phyloP scores from a whole-genome alignment of 2,329 filamentous ascomycete species.

The Penicillium rolfsii region DNA sequence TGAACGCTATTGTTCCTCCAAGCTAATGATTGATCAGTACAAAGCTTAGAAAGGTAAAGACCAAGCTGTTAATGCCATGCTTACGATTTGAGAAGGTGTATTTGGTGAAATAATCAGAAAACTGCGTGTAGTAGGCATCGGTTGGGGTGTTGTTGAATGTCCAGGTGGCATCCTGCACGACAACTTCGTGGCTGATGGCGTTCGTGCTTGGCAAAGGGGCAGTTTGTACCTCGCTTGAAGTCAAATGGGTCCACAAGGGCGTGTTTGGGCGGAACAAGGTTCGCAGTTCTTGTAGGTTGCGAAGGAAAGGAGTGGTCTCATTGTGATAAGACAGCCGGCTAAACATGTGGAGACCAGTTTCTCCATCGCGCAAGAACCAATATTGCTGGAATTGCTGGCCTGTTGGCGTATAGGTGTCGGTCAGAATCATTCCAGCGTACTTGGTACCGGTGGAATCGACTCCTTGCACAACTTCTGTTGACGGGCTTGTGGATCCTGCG shows the following conservation, averaged over 20 bases:
- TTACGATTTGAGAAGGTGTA: conserved; percentile 63
- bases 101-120: conserved; percentile 67
- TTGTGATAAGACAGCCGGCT: conserved; percentile 64
- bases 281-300: conserved; percentile 64
- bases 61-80: not conserved
- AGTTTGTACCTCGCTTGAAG: conserved; percentile 60
- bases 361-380: conserved; percentile 65
- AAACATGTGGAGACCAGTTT: conserved; percentile 66
- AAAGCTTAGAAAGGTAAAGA: not conserved
- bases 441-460: conserved; percentile 54
- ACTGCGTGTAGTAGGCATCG: conserved; percentile 59
- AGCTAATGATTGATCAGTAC: conserved; percentile 10
- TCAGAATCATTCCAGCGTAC: conserved; percentile 64
- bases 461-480: conserved; percentile 57
- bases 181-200: conserved; percentile 46
- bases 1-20: conserved; percentile 64
- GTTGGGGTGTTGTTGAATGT: conserved; percentile 58
- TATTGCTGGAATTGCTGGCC: conserved; percentile 66
- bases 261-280: conserved; percentile 65
- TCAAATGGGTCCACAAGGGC: conserved; percentile 63
- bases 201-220: conserved; percentile 54
- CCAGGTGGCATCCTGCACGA: conserved; percentile 68
- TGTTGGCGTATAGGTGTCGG: conserved; percentile 60
- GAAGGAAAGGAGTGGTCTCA: conserved; percentile 57
- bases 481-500: conserved; percentile 55